phyloP scores from a whole-genome alignment of 1,139 yeast genomes.

The Candida glucosophila region DNA sequence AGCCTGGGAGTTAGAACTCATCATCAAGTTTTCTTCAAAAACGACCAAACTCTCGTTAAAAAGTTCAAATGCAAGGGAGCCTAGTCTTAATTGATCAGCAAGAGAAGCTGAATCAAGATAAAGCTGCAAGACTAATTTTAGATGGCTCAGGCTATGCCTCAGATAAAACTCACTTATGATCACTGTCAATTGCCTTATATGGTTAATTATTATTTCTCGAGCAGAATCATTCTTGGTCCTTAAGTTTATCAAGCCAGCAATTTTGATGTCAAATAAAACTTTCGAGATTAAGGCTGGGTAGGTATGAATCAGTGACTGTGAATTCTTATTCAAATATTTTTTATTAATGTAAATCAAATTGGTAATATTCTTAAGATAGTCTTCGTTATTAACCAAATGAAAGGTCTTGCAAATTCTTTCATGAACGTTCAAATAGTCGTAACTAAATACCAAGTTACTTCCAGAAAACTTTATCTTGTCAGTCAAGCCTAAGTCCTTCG shows the following conservation, averaged over 20 bases:
- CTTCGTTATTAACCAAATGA: conserved; percentile 46
- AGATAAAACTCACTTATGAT: conserved; percentile 61
- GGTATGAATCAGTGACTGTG: conserved; percentile 49
- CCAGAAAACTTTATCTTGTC: conserved; percentile 23
- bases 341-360: conserved; percentile 50
- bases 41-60: conserved; percentile 82
- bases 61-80: conserved; percentile 69
- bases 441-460: conserved; percentile 23
- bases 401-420: conserved; percentile 66
- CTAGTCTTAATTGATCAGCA: conserved; percentile 63
- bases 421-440: conserved; percentile 44
- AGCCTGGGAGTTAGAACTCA: conserved; percentile 12
- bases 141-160: conserved; percentile 35
- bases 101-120: conserved; percentile 53
- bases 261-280: conserved; percentile 52
- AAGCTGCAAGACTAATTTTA: conserved; percentile 41
- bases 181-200: conserved; percentile 69
- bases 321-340: conserved; percentile 46
- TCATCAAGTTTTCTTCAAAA: conserved; percentile 64
- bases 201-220: conserved; percentile 31
- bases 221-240: conserved; percentile 13
- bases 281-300: conserved; percentile 67
- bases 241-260: conserved; percentile 26
- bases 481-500: conserved; percentile 30
- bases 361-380: conserved; percentile 45